These are phyloP conservation scores for Alternaria consortialis DNA, from an alignment of 2,329 filamentous ascomycete species.

Conservation along the genomic window DNA sequence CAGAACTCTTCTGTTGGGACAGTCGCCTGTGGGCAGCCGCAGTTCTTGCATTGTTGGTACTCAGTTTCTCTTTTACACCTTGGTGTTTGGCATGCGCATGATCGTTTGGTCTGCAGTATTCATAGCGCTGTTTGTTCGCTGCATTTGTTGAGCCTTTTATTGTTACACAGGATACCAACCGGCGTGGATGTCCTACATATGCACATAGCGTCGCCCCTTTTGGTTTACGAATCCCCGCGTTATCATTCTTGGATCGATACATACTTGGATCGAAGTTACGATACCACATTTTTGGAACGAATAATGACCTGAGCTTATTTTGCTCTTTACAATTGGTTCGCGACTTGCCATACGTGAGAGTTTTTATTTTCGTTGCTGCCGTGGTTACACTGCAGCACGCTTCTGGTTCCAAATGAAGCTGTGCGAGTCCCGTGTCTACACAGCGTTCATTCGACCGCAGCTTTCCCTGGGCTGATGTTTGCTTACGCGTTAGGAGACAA, in stretches of 20 bases:
- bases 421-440: slow-evolving; percentile 1
- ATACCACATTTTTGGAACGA: slow-evolving; percentile 29
- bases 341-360: slow-evolving; percentile 10
- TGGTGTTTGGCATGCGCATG: slow-evolving; percentile 26
- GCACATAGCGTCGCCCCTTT: slow-evolving; percentile 7
- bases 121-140: slow-evolving; percentile 38
- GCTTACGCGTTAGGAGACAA: slow-evolving; percentile 9
- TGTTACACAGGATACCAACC: slow-evolving; percentile 12
- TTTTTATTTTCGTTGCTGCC: not conserved
- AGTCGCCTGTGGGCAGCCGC: slow-evolving; percentile 20
- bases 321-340: slow-evolving; percentile 21
- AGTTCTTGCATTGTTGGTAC: slow-evolving; percentile 20
- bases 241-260: slow-evolving; percentile 16
- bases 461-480: slow-evolving; percentile 1
- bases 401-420: slow-evolving; percentile 1
- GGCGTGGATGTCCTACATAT: slow-evolving; percentile 5
- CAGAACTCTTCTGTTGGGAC: slow-evolving; percentile 34
- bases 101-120: slow-evolving; percentile 17
- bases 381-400: not conserved
- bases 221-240: slow-evolving; percentile 9
- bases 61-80: slow-evolving; percentile 24
- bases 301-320: slow-evolving; percentile 28
- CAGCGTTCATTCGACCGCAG: not conserved
- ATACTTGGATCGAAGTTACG: slow-evolving; percentile 20
- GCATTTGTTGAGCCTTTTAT: slow-evolving; percentile 20